Evolutionary conservation across 106 monocot species (phyloP), one percentile per base, ranked within the genome.

Genomic region (Dioscorea dumetorum): DNA sequence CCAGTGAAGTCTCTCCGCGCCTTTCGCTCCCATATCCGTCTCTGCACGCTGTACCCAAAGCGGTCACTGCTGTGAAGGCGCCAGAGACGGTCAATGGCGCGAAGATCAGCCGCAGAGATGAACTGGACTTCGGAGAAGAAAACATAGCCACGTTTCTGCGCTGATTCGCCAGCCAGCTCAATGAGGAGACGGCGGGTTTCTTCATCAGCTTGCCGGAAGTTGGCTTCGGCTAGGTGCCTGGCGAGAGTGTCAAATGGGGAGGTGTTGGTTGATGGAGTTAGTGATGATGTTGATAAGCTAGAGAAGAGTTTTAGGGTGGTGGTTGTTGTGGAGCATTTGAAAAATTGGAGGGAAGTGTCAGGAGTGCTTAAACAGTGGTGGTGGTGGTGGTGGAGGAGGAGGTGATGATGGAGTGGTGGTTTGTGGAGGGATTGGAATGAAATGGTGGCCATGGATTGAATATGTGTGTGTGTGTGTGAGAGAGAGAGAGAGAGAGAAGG

Each of bases 61-160:
- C 62, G 64, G 23, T 76, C 89, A 15, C 23, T 64, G 82, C 91
- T 92, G 82, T 83, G 77, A 33, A 31, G 63, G 34, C 49, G 16
- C 97, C 97, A 97, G n/a, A 97, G 80, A n/a, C 48, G 22, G 78
- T 97, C 97, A 73, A 97, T 86, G 67, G 72, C 83, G 12, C 53
- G 86, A 23, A 97, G 87, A 61, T 88, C 87, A 11, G 61, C 67
- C 13, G 73, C 57, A 14, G 78, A 60, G 41, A 97, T 83, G 88
- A 97, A 97, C 67, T 92, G 84, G 17, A 89, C 88, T 69, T 97
- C 97, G 14, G 97, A 91, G 92, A 92, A 97, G 88, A 89, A 97
- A 58, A 97, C 89, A 73, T 97, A 97, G 18, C 97, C 97, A 21
- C 95, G 84, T 66, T 79, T 84, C 73, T 70, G 67, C 12, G 97